Evolutionary conservation across 352 stramenopile species (phyloP).

Genomic region (Phytopythium kandeliae): DNA sequence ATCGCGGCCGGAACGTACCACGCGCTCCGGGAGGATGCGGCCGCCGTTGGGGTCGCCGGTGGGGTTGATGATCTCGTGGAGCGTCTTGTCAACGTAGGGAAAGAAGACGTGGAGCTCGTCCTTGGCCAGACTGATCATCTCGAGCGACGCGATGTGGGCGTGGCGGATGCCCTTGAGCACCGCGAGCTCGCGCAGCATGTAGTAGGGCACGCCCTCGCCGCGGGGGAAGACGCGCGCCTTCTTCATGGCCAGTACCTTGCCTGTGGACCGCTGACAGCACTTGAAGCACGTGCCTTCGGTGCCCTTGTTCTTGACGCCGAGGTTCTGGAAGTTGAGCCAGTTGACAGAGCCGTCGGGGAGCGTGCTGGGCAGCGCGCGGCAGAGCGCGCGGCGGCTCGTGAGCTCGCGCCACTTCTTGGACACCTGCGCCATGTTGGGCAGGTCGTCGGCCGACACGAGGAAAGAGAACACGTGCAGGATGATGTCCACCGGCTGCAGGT

Average conservation of each 20-base stretch:
- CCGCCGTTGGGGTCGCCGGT: conserved; percentile 78
- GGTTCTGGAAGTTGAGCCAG: conserved; percentile 85
- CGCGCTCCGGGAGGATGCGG: conserved; percentile 60
- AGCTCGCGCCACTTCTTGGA: conserved; percentile 79
- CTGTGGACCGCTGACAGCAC: conserved; percentile 77
- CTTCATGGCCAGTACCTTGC: conserved; percentile 87
- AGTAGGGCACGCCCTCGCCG: conserved; percentile 91
- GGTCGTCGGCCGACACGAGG: conserved; percentile 66
- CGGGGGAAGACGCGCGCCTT: conserved; percentile 85
- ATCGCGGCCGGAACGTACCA: conserved; percentile 30
- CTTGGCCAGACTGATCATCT: conserved; percentile 83
- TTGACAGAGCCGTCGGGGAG: conserved; percentile 74
- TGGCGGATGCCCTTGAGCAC: conserved; percentile 86
- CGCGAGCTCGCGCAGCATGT: conserved; percentile 88
- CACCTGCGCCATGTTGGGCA: conserved; percentile 66
- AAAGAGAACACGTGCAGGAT: conserved; percentile 87
- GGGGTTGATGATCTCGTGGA: conserved; percentile 90
- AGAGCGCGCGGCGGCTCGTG: conserved; percentile 64
- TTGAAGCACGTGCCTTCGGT: conserved; percentile 88
- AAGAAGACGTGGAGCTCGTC: conserved; percentile 90
- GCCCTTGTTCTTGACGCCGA: conserved; percentile 88
- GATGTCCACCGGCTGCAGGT: conserved; percentile 83
- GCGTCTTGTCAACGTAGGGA: conserved; percentile 85
- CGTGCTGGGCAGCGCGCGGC: conserved; percentile 56
- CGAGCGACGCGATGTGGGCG: conserved; percentile 83